Percentiles rank a stretch among this genome's conserved stretches.
These are phyloP conservation scores for Cucurbita moschata DNA, from an alignment of 306 rosid genomes.

Conservation along the genomic window DNA sequence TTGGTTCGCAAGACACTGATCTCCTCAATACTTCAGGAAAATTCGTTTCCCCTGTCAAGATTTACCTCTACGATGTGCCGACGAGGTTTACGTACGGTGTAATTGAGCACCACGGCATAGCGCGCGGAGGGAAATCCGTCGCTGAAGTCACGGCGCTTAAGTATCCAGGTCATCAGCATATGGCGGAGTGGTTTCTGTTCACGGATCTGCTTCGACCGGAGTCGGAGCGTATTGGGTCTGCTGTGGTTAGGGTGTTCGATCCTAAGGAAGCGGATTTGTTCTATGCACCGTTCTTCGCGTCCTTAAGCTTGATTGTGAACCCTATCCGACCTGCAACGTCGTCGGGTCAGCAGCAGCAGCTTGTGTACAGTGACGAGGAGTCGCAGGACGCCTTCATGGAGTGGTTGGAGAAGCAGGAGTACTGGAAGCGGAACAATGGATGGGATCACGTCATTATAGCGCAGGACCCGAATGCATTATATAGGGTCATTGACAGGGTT, in stretches of 20 bases:
- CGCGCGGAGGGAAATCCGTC: not conserved
- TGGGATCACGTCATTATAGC: constrained; percentile 86
- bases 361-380: constrained; percentile 63
- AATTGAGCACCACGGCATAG: constrained; percentile 17
- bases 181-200: constrained; percentile 88
- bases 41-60: constrained; percentile 7
- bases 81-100: constrained; percentile 57
- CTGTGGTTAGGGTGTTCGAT: constrained; percentile 26
- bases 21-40: not conserved
- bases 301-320: constrained; percentile 6
- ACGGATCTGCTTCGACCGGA: constrained; percentile 43
- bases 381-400: constrained; percentile 64
- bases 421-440: constrained; percentile 63
- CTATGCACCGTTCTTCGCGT: constrained; percentile 7
- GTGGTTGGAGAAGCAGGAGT: constrained; percentile 70
- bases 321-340: not conserved
- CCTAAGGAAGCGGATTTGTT: constrained; percentile 80
- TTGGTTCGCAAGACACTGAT: not conserved
- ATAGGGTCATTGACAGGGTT: constrained; percentile 41
- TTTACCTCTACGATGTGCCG: constrained; percentile 59
- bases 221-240: constrained; percentile 32
- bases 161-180: constrained; percentile 95
- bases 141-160: constrained; percentile 17
- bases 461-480: constrained; percentile 81
- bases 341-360: constrained; percentile 14